Percentiles rank a stretch among this genome's conserved stretches.
These are phyloP conservation scores for Boletellus sp. DNA, from an alignment of 768 basidiomycete species.

Conservation along the genomic window DNA sequence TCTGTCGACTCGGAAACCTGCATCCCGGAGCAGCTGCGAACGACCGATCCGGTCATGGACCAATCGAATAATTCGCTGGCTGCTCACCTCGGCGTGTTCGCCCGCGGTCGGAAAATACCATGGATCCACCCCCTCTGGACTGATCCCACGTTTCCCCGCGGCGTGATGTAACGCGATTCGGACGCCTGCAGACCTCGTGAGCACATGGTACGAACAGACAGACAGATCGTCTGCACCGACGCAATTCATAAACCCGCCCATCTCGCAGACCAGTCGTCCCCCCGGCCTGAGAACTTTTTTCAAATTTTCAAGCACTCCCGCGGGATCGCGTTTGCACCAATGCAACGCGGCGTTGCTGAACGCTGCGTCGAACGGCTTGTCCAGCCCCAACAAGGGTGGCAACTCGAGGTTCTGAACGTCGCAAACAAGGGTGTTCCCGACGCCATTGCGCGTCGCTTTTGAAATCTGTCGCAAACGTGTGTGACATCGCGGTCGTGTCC, in stretches of 20 bases:
- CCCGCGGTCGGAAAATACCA: conserved; percentile 81
- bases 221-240: conserved; percentile 41
- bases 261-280: conserved; percentile 71
- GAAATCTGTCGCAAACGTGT: conserved; percentile 41
- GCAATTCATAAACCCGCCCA: conserved; percentile 74
- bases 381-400: conserved; percentile 26
- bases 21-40: conserved; percentile 49
- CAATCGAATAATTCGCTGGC: not conserved
- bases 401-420: conserved; percentile 51
- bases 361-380: conserved; percentile 60
- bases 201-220: not conserved
- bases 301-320: conserved; percentile 58
- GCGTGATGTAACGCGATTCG: conserved; percentile 54
- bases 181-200: conserved; percentile 45
- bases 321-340: conserved; percentile 79
- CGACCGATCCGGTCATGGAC: not conserved
- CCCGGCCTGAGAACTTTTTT: conserved; percentile 61
- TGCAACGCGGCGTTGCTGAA: conserved; percentile 82
- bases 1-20: conserved; percentile 53
- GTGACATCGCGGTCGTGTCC: not conserved
- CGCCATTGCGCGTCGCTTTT: conserved; percentile 46
- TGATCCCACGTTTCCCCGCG: conserved; percentile 48
- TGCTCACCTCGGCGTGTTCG: conserved; percentile 56
- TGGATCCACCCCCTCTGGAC: conserved; percentile 63
- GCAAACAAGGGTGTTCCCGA: conserved; percentile 44